A percentile compares a stretch with the other conserved stretches of the same genome.
Conservation (phyloP, 2,329 filamentous ascomycete genomes). For the Neofusicoccum ribis region DNA sequence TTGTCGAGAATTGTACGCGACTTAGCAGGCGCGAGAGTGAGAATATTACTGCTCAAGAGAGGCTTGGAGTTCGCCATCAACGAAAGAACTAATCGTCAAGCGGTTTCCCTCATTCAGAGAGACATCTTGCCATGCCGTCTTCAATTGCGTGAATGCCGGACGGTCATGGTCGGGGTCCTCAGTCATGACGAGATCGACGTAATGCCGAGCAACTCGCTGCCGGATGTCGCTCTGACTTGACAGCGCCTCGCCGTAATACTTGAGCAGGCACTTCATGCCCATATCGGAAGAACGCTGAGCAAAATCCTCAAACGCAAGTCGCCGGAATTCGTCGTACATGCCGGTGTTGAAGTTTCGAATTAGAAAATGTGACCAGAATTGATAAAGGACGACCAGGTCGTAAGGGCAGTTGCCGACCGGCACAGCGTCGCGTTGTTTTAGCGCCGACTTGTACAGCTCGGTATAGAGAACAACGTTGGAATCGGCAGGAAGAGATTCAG, state of each 20-base stretch:
- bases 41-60: slow-evolving; percentile 47
- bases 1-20: neutral
- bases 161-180: slow-evolving; percentile 45
- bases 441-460: slow-evolving; percentile 50
- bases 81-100: slow-evolving; percentile 55
- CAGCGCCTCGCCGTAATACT: slow-evolving; percentile 64
- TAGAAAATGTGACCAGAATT: slow-evolving; percentile 74
- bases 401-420: slow-evolving; percentile 49
- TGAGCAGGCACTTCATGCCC: slow-evolving; percentile 64
- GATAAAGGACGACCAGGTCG: slow-evolving; percentile 68
- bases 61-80: slow-evolving; percentile 53
- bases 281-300: slow-evolving; percentile 50
- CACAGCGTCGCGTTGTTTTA: slow-evolving; percentile 50
- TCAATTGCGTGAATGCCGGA: slow-evolving; percentile 53
- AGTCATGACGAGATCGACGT: slow-evolving; percentile 54
- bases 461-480: slow-evolving; percentile 51
- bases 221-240: slow-evolving; percentile 53
- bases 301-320: slow-evolving; percentile 65
- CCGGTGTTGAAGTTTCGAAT: slow-evolving; percentile 70
- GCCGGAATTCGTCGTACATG: slow-evolving; percentile 75
- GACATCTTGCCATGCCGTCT: slow-evolving; percentile 55
- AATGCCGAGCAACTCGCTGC: slow-evolving; percentile 55
- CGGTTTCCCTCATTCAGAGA: slow-evolving; percentile 57
- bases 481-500: slow-evolving; percentile 42
- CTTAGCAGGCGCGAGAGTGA: neutral